Evolutionary conservation across 1,284 basidiomycete species (phyloP).

Genomic region (Cutaneotrichosporon sp.): DNA sequence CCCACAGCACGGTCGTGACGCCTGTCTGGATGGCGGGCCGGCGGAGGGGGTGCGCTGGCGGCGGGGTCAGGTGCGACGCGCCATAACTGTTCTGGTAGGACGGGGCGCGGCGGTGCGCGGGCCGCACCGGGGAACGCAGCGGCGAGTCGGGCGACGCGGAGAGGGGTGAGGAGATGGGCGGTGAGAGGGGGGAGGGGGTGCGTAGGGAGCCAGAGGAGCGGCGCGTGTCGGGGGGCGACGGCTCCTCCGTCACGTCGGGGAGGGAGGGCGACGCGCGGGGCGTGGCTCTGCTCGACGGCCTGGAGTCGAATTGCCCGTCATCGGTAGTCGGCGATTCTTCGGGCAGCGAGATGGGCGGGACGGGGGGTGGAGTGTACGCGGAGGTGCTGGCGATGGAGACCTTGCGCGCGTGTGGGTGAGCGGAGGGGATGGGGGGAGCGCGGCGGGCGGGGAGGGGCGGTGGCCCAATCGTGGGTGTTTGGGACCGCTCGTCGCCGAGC

Average conservation of each 20-base stretch:
- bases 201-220: not conserved
- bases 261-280: constrained; percentile 18
- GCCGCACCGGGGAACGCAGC: not conserved
- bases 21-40: constrained; percentile 29
- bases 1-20: constrained; percentile 50
- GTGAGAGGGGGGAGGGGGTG: not conserved
- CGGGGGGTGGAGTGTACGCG: constrained; percentile 7
- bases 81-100: constrained; percentile 46
- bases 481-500: constrained; percentile 25
- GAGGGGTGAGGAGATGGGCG: not conserved
- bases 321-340: not conserved
- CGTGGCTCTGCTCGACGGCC: constrained; percentile 3
- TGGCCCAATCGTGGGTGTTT: constrained; percentile 22
- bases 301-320: not conserved
- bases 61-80: constrained; percentile 25
- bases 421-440: constrained; percentile 31
- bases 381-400: constrained; percentile 33
- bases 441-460: constrained; percentile 40
- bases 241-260: constrained; percentile 21
- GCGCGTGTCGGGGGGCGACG: not conserved
- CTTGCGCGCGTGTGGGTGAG: constrained; percentile 51
- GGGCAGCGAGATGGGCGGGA: not conserved
- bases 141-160: not conserved
- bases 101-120: constrained; percentile 23
- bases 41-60: constrained; percentile 35